Conservation (phyloP, 192 early-diverging fungal species). For the Entomortierella beljakovae region DNA sequence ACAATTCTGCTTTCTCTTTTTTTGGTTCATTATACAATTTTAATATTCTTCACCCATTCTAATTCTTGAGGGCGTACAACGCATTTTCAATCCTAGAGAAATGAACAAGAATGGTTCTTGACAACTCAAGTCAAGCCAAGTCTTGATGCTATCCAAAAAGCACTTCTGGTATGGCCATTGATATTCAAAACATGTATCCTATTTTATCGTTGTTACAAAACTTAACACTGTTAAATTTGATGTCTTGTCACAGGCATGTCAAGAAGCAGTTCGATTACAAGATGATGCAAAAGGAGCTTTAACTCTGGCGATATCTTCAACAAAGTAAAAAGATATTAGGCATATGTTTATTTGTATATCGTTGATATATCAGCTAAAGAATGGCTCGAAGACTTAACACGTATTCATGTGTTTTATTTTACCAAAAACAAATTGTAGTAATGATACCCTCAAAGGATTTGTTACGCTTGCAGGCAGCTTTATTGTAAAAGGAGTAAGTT, state of each 20-base stretch:
- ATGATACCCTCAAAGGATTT: conserved; percentile 47
- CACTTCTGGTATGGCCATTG: conserved; percentile 20
- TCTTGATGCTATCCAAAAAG: conserved; percentile 36
- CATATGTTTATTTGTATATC: background rate
- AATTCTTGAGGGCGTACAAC: conserved; percentile 21
- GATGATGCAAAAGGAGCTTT: conserved; percentile 47
- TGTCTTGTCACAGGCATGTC: conserved; percentile 28
- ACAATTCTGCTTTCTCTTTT: background rate
- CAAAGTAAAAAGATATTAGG: conserved; percentile 19
- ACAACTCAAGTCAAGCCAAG: conserved; percentile 35
- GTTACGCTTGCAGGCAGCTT: conserved; percentile 38
- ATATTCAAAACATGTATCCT: background rate
- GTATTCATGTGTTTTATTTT: background rate
- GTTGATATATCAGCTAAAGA: too few species aligned
- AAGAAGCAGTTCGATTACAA: conserved; percentile 37
- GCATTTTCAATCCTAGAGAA: too few species aligned
- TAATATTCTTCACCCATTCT: background rate
- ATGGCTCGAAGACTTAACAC: background rate
- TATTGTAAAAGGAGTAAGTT: conserved; percentile 32
- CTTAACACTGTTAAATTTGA: background rate
- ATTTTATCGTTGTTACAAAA: background rate
- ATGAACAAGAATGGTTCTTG: conserved; percentile 53
- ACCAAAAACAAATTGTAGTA: background rate
- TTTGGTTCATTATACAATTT: background rate
- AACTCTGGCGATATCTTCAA: conserved; percentile 38